These are phyloP conservation scores for Trebouxia sp. DNA, from an alignment of 139 green algal genomes.

Conservation along the genomic window DNA sequence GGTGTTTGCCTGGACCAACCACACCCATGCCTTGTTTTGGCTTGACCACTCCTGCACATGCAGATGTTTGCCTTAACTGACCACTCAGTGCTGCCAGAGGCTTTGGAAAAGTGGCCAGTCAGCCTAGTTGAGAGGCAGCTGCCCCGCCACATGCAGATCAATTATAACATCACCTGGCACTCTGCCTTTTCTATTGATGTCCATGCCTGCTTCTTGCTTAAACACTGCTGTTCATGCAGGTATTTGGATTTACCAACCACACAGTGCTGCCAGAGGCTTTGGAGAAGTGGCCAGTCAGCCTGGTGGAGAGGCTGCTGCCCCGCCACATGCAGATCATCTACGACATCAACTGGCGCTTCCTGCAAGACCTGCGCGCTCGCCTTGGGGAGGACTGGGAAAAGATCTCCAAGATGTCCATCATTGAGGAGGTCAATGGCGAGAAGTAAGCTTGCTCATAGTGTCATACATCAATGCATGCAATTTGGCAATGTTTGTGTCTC, in stretches of 20 bases:
- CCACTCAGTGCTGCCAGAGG: slow-evolving; percentile 88
- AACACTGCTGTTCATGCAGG: slow-evolving; percentile 44
- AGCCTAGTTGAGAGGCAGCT: slow-evolving; percentile 94
- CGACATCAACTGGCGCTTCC: slow-evolving; percentile 98
- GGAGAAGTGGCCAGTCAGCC: slow-evolving; percentile 91
- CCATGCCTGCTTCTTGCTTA: background rate
- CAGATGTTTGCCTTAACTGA: background rate
- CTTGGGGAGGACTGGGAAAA: slow-evolving; percentile 86
- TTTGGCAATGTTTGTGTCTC: too few relatives aligned
- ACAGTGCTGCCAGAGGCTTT: slow-evolving; percentile 98
- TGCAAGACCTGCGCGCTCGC: slow-evolving; percentile 84
- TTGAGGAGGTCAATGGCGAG: slow-evolving; percentile 81
- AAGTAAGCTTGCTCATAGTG: background rate
- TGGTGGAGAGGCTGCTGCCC: slow-evolving; percentile 96
- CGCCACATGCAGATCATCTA: slow-evolving; percentile 99
- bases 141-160: slow-evolving; percentile 98
- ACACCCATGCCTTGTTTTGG: background rate
- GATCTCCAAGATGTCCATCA: slow-evolving; percentile 91
- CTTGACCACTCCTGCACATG: background rate
- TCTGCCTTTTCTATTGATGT: slow-evolving; percentile 27
- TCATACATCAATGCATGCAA: background rate
- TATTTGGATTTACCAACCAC: slow-evolving; percentile 99
- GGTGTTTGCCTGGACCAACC: background rate
- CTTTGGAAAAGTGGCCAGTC: slow-evolving; percentile 95
- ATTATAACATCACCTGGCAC: slow-evolving; percentile 99